Evolutionary conservation across 805 yeast species (phyloP).

Genomic region (Gaillardinia entomophila): DNA sequence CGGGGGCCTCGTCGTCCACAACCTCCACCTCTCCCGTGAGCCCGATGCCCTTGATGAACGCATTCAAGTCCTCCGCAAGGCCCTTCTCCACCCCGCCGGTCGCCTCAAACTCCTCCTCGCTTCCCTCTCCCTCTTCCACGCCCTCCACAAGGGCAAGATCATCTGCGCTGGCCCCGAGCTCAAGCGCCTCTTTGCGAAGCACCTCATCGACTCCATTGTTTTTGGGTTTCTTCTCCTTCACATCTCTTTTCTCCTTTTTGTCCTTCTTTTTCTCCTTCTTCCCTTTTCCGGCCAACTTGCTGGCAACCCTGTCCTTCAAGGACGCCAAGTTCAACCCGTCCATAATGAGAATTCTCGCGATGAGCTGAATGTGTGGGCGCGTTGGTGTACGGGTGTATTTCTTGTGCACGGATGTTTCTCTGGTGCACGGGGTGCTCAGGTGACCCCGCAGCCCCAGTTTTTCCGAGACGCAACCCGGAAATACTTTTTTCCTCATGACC

Average conservation of each 20-base stretch:
- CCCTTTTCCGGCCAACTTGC: background rate
- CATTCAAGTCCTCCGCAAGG: conserved; percentile 49
- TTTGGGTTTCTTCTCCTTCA: conserved; percentile 2
- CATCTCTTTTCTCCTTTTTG: conserved; percentile 1
- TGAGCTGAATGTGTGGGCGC: no score
- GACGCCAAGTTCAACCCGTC: conserved; percentile 48
- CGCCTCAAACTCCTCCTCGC: conserved; percentile 45
- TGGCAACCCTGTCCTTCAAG: conserved; percentile 53
- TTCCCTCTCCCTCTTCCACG: conserved; percentile 44
- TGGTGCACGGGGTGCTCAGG: no score
- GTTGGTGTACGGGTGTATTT: no score
- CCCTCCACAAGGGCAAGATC: conserved; percentile 63
- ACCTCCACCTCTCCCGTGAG: conserved; percentile 21
- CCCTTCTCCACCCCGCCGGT: conserved; percentile 36
- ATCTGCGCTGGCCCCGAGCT: conserved; percentile 81
- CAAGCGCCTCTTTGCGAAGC: conserved; percentile 67
- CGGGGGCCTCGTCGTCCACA: conserved; percentile 19
- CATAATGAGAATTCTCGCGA: no score
- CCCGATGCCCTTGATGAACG: conserved; percentile 66
- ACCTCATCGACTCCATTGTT: conserved; percentile 19
- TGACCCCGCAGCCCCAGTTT: background rate
- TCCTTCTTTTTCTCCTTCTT: conserved; percentile 1
- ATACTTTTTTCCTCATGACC: background rate
- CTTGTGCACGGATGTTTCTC: no score
- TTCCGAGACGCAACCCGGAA: conserved; percentile 1